phyloP scores from a whole-genome alignment of 1,284 basidiomycete genomes.

The Ganoderma multipileum region DNA sequence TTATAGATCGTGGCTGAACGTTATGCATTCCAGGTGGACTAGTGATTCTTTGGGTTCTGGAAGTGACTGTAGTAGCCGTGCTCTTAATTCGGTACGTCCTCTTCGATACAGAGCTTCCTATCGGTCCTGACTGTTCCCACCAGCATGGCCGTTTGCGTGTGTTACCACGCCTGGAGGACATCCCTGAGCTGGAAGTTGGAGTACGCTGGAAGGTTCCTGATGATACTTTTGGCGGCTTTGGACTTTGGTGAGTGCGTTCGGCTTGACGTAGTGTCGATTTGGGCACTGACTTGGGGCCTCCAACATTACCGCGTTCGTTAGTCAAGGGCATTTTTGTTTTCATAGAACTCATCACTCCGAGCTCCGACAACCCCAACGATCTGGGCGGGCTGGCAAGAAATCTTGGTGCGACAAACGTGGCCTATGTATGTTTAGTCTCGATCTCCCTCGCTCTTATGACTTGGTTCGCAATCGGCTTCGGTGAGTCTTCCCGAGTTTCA shows the following conservation, averaged over 20 bases:
- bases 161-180: neutral
- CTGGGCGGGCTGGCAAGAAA: neutral
- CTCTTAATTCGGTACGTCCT: neutral
- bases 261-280: too few relatives aligned
- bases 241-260: neutral
- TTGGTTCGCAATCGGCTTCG: neutral
- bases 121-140: neutral
- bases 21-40: neutral
- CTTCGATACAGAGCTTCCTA: neutral
- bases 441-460: neutral
- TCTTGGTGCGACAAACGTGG: neutral
- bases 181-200: neutral
- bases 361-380: neutral
- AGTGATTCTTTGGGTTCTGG: neutral
- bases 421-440: neutral
- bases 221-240: neutral
- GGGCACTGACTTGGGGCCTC: neutral
- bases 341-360: neutral
- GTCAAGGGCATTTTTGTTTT: neutral
- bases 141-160: neutral
- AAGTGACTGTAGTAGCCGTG: neutral
- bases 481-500: neutral
- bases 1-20: neutral
- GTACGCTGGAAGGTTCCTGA: neutral
- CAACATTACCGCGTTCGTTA: neutral